Evolutionary conservation across 2,329 filamentous ascomycete species (phyloP).

Genomic region (Apiospora marii): DNA sequence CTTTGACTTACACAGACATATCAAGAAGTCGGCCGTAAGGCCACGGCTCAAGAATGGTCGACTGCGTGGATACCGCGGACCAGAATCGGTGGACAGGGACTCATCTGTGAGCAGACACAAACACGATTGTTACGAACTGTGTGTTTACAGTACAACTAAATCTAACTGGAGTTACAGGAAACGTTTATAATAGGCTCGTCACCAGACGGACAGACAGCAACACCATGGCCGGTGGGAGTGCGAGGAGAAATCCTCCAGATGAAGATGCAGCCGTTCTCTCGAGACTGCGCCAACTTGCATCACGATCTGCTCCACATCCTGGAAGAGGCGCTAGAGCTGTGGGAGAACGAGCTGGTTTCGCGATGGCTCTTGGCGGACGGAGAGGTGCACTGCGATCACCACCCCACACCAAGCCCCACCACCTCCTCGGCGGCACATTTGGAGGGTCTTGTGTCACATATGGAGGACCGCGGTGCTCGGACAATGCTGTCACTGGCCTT

Average conservation of each 20-base stretch:
- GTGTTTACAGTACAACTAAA: neutral
- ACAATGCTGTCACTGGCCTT: neutral
- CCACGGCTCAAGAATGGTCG: neutral
- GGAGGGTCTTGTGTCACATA: neutral
- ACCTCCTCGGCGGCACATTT: neutral
- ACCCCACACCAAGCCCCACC: too few relatives aligned
- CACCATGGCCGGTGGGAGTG: conserved; percentile 10
- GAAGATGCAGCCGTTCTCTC: neutral
- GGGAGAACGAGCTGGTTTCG: conserved; percentile 3
- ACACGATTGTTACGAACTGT: neutral
- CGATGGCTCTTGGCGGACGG: neutral
- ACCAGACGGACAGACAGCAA: neutral
- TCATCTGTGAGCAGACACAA: neutral
- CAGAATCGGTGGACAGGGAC: neutral
- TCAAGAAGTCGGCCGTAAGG: conserved; percentile 2
- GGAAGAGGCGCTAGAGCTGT: neutral
- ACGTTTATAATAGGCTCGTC: neutral
- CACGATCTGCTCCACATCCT: conserved; percentile 5
- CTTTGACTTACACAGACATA: neutral
- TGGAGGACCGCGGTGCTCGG: neutral
- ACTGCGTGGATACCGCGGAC: neutral
- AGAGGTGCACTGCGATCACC: neutral
- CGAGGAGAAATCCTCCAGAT: conserved; percentile 10
- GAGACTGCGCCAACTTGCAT: neutral
- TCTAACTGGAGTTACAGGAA: neutral